phyloP scores from a whole-genome alignment of 2,329 filamentous ascomycete species.

The Myrmaecium sp. region DNA sequence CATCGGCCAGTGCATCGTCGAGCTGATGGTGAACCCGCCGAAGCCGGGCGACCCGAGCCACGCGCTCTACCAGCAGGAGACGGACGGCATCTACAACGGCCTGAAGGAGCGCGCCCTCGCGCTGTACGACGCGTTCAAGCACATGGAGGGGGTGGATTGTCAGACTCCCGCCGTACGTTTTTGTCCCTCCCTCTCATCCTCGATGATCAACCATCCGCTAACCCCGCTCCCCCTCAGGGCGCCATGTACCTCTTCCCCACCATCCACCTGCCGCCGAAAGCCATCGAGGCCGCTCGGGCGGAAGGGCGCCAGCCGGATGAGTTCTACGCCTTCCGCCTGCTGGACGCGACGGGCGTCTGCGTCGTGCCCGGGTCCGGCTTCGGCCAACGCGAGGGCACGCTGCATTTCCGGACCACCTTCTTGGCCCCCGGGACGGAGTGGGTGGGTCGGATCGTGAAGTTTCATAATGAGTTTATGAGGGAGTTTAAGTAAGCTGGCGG shows the following conservation, averaged over 20 bases:
- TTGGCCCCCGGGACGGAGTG: constrained; percentile 91
- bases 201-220: constrained; percentile 1
- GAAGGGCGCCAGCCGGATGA: constrained; percentile 69
- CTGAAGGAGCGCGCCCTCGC: constrained; percentile 67
- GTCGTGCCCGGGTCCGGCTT: constrained; percentile 87
- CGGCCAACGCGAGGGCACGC: constrained; percentile 76
- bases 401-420: constrained; percentile 96
- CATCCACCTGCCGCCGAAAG: constrained; percentile 63
- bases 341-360: constrained; percentile 89
- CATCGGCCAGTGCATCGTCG: constrained; percentile 87
- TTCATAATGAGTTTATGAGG: constrained; percentile 81
- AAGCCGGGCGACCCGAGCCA: constrained; percentile 67
- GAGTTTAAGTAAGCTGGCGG: constrained; percentile 45
- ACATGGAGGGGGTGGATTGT: constrained; percentile 94
- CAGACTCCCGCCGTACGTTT: constrained; percentile 51
- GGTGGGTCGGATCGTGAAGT: constrained; percentile 72
- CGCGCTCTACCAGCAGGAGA: constrained; percentile 71
- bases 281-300: constrained; percentile 53
- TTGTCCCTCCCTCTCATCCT: background rate
- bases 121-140: constrained; percentile 73
- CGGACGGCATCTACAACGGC: constrained; percentile 62
- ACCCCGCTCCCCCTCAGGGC: constrained; percentile 46
- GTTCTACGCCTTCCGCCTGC: constrained; percentile 80
- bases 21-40: constrained; percentile 96
- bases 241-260: constrained; percentile 99